Conservation (phyloP, 2,329 filamentous ascomycete species). For the Botrytis deweyae region DNA sequence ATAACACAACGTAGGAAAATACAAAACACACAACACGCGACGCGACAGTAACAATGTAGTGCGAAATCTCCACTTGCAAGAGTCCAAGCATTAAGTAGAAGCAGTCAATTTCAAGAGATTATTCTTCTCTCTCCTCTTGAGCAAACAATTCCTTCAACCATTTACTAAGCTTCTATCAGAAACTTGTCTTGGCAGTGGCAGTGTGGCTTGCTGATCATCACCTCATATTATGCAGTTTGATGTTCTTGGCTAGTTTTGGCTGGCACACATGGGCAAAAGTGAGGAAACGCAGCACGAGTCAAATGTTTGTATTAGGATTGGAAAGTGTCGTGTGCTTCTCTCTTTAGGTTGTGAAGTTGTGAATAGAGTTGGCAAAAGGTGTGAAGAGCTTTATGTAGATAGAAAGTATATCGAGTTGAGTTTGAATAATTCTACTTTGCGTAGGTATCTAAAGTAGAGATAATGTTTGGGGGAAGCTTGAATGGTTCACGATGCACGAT, state of each 20-base stretch:
- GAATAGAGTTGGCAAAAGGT: not conserved
- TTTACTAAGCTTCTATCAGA: not conserved
- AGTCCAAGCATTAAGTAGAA: not conserved
- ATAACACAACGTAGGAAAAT: not conserved
- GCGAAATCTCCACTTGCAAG: not conserved
- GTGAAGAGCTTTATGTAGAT: not conserved
- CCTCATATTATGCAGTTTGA: not conserved
- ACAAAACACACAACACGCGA: not conserved
- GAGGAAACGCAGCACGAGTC: not conserved
- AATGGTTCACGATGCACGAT: not conserved
- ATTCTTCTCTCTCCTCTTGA: not conserved
- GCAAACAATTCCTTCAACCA: not conserved
- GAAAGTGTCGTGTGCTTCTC: not conserved
- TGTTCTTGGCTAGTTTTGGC: not conserved
- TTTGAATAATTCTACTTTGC: not conserved
- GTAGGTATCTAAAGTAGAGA: not conserved
- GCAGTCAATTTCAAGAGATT: not conserved
- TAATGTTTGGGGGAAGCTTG: not conserved
- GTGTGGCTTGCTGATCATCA: conserved; percentile 5
- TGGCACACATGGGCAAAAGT: not conserved
- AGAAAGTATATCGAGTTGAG: not conserved
- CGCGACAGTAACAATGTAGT: not conserved
- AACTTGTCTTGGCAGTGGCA: not conserved
- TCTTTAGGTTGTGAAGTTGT: not conserved
- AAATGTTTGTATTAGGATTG: not conserved